Conservation (phyloP, 805 yeast species). For the Starmera caribaea region DNA sequence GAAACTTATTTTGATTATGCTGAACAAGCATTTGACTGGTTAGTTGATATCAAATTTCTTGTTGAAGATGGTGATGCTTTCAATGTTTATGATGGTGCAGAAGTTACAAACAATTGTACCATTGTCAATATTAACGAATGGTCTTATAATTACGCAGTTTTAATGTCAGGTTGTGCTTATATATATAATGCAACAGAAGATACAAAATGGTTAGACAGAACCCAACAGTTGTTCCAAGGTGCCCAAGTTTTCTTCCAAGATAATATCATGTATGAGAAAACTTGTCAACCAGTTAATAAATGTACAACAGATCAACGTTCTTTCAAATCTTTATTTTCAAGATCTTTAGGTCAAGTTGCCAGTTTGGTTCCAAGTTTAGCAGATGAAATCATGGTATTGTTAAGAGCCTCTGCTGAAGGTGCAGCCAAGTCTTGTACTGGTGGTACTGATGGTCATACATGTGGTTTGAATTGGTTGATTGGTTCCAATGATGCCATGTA, state of each 20-base stretch:
- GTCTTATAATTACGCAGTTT: slow-evolving; percentile 64
- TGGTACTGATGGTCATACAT: slow-evolving; percentile 66
- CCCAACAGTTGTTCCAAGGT: slow-evolving; percentile 33
- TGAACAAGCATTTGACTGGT: slow-evolving; percentile 49
- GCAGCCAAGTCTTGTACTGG: slow-evolving; percentile 69
- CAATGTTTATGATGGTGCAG: slow-evolving; percentile 49
- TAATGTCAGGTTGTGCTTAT: slow-evolving; percentile 62
- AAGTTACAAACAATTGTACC: slow-evolving; percentile 37
- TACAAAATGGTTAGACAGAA: slow-evolving; percentile 39
- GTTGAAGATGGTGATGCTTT: slow-evolving; percentile 23
- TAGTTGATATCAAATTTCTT: slow-evolving; percentile 39
- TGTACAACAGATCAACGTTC: slow-evolving; percentile 75
- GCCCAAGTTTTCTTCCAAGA: slow-evolving; percentile 37
- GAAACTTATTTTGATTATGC: slow-evolving; percentile 45
- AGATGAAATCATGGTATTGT: slow-evolving; percentile 29
- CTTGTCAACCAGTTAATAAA: slow-evolving; percentile 40
- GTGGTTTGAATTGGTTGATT: slow-evolving; percentile 61
- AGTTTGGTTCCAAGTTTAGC: slow-evolving; percentile 40
- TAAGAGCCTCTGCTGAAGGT: slow-evolving; percentile 46
- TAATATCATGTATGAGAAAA: slow-evolving; percentile 48
- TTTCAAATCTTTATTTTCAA: slow-evolving; percentile 59
- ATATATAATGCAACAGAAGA: slow-evolving; percentile 52
- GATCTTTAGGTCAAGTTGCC: slow-evolving; percentile 52
- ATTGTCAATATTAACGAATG: slow-evolving; percentile 43
- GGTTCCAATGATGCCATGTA: slow-evolving; percentile 52